Base-by-base conservation (phyloP, 352 stramenopile genomes). In the Phytophthora brassicae region DNA sequence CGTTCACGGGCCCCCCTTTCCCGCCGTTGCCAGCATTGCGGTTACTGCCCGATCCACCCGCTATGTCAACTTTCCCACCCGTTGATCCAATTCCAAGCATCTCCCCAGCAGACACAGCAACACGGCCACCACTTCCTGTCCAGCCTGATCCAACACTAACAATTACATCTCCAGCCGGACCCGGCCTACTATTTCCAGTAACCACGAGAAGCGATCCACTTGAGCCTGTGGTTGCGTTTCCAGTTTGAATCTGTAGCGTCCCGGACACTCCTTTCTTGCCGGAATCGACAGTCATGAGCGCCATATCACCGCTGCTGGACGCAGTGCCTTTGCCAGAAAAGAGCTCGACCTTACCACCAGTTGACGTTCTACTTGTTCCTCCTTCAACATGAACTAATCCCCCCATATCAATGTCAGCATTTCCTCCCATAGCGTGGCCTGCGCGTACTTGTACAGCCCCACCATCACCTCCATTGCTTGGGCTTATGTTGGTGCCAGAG, bases 191-290 rank as follows among this genome's bases (percentile, higher is more conserved):
- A 26, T 76, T 79, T 16, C 94, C 94, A 17, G 94, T 97, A 19
- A 68, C 54, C 11, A 98, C 20, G 43, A 72, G 64, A 22, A 96
- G 56, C 29, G 75, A 85, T 8, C 94, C 94, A 56, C 85, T 97
- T 6, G 64, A 64, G 24, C 85, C 84, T 41, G 66, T 66, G 9
- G 79, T 81, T 22, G 88, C 81, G 23, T 83, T 87, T 29, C 91
- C 90, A 28, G 83, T 96, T 38, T 64, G 72, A 43, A 97, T 2
- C 17, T 56, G 62, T 41, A 97, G 56, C 9, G 81, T 74, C 39
- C 92, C 92, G 48, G 85, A 95, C 1, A 91, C 86, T 42, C 90
- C 90, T 61, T 80, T 81, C n/a, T 57, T 63, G 26, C 89, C 92
- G 44, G 84, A 86, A 48, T 90, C 85, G 6, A 79, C 77, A 22